Base-by-base conservation (phyloP, 176 grass and related monocot genomes). In the Eleusine indica region DNA sequence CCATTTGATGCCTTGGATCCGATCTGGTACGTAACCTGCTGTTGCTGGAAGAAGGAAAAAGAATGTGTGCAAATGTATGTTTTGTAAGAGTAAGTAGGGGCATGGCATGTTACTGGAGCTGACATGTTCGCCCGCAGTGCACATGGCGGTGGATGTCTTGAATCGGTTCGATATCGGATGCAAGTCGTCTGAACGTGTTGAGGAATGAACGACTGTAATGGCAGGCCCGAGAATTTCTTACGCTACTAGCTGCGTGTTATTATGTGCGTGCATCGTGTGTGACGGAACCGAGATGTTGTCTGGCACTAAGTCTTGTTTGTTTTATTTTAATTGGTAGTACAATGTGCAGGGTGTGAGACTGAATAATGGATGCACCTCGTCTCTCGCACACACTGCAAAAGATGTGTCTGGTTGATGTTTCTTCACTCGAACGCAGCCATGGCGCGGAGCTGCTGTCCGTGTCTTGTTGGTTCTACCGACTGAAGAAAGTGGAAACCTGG, bases 101-200 rank as follows among this genome's bases (percentile, higher is more conserved):
- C n/a, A 62, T 25, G 58, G 21, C 58, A 62, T 28, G 58, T 10
- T 62, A 62, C 58, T 62, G 21, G 41, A 22, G 40, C 7, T 25
- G 7, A 22, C 42, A 71, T 43, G 40, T 49, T 49, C 70, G 25
- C 44, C 13, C 18, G 71, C 47, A 51, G 6, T 66, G 64, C 83
- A 85, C 83, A 77, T 75, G 81, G 30, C 7, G 71, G 38, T 52
- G 16, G 16, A 67, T 72, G 80, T 46, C 28, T 11, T 2, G 19
- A n/a, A 65, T 16, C 1, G 12, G 14, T 12, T 11, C 9, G 6
- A 29, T 64, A 22, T 16, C 32, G 13, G 30, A 37, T 67, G 30
- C 29, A 16, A 35, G 63, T 64, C 63, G 29, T 66, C 63, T 35
- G 63, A 66, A 66, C 63, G 25, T 65, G 25, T 30, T 13, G 62